Percentiles rank a stretch among this genome's conserved stretches.
These are phyloP conservation scores for Coemansia reversa DNA, from an alignment of 192 early-diverging fungal species.

Conservation along the genomic window DNA sequence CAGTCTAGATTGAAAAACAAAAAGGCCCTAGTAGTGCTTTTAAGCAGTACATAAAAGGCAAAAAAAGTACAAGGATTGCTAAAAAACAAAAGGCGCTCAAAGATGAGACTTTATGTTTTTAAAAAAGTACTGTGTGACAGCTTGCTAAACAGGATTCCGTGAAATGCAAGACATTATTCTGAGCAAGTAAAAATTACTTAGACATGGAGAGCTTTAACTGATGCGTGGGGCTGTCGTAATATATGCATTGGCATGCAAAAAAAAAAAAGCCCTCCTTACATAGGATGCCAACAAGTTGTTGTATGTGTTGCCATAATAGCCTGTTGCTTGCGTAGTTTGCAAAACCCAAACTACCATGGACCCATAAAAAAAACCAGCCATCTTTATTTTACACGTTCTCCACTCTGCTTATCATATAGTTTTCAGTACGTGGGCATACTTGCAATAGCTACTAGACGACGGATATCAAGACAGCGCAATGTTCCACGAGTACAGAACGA, in stretches of 20 bases:
- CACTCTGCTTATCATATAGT: background rate
- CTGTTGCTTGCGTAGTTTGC: background rate
- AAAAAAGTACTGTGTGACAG: background rate
- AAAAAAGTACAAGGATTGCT: background rate
- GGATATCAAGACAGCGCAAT: conserved; percentile 1
- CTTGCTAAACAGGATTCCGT: background rate
- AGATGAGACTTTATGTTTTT: background rate
- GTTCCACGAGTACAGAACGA: conserved; percentile 53
- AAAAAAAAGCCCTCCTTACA: too few species aligned
- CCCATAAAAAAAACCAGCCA: background rate
- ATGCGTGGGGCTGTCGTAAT: background rate
- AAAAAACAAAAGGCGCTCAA: background rate
- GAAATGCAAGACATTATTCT: background rate
- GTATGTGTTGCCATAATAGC: background rate
- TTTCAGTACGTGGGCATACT: background rate
- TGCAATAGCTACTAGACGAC: background rate
- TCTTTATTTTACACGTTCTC: background rate
- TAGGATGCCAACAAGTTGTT: background rate
- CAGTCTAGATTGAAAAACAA: background rate
- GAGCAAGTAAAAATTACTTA: background rate
- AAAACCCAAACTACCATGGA: background rate
- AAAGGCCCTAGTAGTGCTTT: background rate
- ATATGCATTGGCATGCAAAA: too few species aligned
- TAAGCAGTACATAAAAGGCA: too few species aligned
- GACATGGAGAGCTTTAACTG: background rate